Evolutionary conservation across 2,329 filamentous ascomycete genomes (phyloP), one percentile per base, ranked within the genome.

Genomic region (Colletotrichum australisinense): DNA sequence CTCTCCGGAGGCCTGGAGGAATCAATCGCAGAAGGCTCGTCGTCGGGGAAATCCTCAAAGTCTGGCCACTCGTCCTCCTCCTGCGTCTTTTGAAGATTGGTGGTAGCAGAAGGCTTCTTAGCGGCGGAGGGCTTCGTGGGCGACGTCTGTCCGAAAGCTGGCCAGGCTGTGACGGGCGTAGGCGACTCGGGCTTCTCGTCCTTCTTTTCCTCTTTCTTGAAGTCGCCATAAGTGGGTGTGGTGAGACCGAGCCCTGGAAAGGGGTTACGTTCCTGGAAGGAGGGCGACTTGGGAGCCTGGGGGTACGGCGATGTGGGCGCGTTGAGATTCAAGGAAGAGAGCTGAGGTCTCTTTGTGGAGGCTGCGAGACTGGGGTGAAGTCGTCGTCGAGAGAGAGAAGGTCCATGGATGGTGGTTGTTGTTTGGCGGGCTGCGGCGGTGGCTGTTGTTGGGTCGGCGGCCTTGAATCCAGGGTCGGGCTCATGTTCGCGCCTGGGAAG

Each of bases 231-330:
- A 26, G 80, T 80, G 2, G 84, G 84, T 2, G 86, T 87, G 62
- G 86, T 83, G 53, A 90, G 79, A 4, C 82, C 83, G 16, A 89
- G 79, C 2, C 86, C 85, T 1, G 85, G 83, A 73, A 88, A 89
- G 1, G 88, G 87, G 72, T 89, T 90, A 53, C 87, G 85, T 19
- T 88, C 84, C 49, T 87, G 85, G 69, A 88, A 89, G 1, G 88
- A 88, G 0, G 87, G 86, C 5, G 88, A 88, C 76, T 85, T 88
- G 9, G 87, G 84, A 2, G 85, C 83, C 73, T 86, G 84, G 2
- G 86, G 84, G 76, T 88, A 87, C 46, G 81, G 78, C n/a, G 80
- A 75, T 38, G 68, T 60, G 52, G 80, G 75, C 24, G 80, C 76
- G 49, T 78, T 77, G 56, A 84, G 72, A 73, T 77, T 79, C 57